These are phyloP conservation scores for Beauveria sp. DNA, from an alignment of 2,329 filamentous ascomycete genomes.

Conservation along the genomic window DNA sequence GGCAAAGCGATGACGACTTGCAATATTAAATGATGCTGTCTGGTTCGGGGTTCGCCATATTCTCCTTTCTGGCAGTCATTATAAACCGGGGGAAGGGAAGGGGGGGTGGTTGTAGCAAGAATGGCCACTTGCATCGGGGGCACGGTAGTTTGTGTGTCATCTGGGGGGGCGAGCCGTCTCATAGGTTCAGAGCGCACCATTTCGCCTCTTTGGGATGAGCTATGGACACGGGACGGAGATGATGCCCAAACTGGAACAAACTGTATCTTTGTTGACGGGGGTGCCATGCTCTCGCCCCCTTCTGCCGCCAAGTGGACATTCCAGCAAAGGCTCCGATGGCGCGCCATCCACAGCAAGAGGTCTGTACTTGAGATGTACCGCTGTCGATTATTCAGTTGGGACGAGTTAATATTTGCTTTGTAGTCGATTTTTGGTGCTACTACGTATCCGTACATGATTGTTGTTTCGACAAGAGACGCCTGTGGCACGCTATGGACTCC, in stretches of 20 bases:
- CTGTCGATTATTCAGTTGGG: no score
- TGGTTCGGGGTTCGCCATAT: background rate
- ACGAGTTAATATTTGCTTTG: no score
- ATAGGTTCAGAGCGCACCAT: slow-evolving; percentile 6
- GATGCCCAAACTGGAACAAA: slow-evolving; percentile 10
- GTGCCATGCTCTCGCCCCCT: background rate
- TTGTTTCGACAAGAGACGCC: no score
- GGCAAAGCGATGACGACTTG: background rate
- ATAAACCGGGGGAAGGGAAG: background rate
- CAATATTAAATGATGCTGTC: background rate
- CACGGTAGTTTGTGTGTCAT: background rate
- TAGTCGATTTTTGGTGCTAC: no score
- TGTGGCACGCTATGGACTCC: no score
- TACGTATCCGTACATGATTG: no score
- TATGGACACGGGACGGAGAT: slow-evolving; percentile 7
- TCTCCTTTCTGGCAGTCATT: background rate
- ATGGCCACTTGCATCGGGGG: slow-evolving; percentile 2
- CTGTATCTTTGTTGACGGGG: slow-evolving; percentile 6
- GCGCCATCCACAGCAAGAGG: background rate
- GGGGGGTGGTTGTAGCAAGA: background rate
- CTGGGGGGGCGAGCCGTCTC: background rate
- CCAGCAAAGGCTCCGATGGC: background rate
- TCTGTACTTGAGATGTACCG: no score
- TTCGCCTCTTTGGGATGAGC: background rate
- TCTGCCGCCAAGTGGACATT: background rate